Evolutionary conservation across 805 yeast species (phyloP), one percentile per base, ranked within the genome.

Genomic region (Nakazawaea wyomingensis): DNA sequence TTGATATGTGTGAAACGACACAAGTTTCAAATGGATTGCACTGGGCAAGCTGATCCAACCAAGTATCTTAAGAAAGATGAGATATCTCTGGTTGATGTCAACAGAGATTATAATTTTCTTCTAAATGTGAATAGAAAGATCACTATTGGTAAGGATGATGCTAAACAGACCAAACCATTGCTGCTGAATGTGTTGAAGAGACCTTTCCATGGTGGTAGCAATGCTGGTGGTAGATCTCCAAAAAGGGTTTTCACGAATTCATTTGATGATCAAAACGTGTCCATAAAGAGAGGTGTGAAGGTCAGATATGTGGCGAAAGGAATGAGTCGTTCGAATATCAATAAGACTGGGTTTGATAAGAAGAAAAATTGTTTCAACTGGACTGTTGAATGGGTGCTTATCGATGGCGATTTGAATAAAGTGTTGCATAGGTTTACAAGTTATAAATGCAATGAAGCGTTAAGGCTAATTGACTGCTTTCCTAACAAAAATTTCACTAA

Each of bases 31-130:
- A 63, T 74, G 7, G 68, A 69, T 17, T 90, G 97, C 56, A 64
- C 78, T 3, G 96, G 96, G 0, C 50, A 54, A 16, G 71, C 78
- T 27, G 87, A 84, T 54, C 76, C 75, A 11, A 69, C 87, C 1
- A 64, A 64, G 36, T 87, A 78, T 54, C 63, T 85, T 1, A 53
- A 78, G 1, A 68, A 74, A 40, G 59, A 60, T 4, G 70, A 70
- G 2, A 60, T 88, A 6, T 62, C 64, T 20, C 61, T 62, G 7
- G 51, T 60, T 4, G 76, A 79, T 36, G 75, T 89, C 5, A 88
- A 89, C 55, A 63, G 97, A 48, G 97, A 90, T 57, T 90, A 88
- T 59, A 83, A 86, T 55, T 86, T 85, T 54, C 61, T 90, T 26
- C 66, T 76, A 45, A 66, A 64, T 17, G 52, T 86, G 43, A 80